Percentiles rank a stretch among this genome's conserved stretches.
Conservation (phyloP, 2,329 filamentous ascomycete species). For the Rutstroemia sp. region DNA sequence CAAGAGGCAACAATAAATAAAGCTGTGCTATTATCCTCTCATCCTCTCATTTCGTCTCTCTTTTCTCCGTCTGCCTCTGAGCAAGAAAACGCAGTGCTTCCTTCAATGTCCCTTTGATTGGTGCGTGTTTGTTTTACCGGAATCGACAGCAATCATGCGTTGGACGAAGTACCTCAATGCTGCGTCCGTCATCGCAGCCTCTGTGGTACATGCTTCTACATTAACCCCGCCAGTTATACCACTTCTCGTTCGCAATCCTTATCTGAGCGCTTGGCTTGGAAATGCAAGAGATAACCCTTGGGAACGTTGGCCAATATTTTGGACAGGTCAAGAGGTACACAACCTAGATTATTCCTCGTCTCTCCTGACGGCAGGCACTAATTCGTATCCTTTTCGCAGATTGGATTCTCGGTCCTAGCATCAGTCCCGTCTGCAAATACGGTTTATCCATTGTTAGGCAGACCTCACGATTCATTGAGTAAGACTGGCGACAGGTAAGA, state of each 20-base stretch:
- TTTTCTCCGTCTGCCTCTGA: neutral
- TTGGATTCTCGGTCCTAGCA: conserved; percentile 58
- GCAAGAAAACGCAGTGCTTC: neutral
- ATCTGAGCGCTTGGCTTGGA: conserved; percentile 53
- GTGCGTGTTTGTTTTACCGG: neutral
- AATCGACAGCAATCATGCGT: conserved; percentile 20
- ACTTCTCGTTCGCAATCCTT: conserved; percentile 51
- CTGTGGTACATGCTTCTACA: conserved; percentile 39
- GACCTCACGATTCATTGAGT: conserved; percentile 55
- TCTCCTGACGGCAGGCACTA: neutral
- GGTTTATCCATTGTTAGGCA: conserved; percentile 57
- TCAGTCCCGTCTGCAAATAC: conserved; percentile 50
- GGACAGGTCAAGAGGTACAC: conserved; percentile 58
- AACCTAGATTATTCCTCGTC: neutral
- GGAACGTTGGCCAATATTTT: conserved; percentile 83
- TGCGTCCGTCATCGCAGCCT: conserved; percentile 19
- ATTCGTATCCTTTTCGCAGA: conserved; percentile 26
- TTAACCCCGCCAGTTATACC: conserved; percentile 50
- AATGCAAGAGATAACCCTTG: conserved; percentile 68
- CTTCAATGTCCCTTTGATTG: neutral
- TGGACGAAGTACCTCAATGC: conserved; percentile 25
- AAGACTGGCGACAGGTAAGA: conserved; percentile 31
- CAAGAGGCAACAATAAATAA: too few relatives aligned
- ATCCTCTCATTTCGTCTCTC: neutral
- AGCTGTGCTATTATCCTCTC: too few relatives aligned